Base-by-base conservation (phyloP, 2,329 filamentous ascomycete species). In the Fusarium luffae region DNA sequence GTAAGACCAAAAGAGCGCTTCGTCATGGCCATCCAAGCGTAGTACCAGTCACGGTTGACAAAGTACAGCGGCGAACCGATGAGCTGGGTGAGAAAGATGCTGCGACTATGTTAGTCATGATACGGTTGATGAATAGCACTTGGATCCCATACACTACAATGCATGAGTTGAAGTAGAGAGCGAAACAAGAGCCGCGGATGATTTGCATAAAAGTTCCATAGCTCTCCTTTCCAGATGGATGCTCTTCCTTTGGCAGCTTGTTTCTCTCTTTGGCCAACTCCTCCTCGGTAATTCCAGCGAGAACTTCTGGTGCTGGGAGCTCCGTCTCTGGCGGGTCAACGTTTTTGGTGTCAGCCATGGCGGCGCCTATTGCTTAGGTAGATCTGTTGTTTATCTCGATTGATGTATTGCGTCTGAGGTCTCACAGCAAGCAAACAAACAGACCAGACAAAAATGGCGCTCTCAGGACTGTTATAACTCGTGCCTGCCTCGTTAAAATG, bases 21-120 rank as follows among this genome's bases (percentile, higher is more conserved):
- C 13, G 93, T 96, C 78, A 93, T 87, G 42, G 93, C 89, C 88
- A 97, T 97, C 81, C 93, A 97, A 67, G 90, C 87, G 79, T 97
- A 92, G 82, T 93, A 97, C 76, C 92, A 87, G 47, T 93, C 90
- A 61, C 88, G 88, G 77, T 93, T 91, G 75, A 93, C 82, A 66
- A 90, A 86, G 77, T 96, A 96, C 49, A 97, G 80, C 4, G 93
- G 93, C 1, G 88, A 81, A 34, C 93, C 93, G 61, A 97, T 82
- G 67, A 94, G 85, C 76, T 97, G 93, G 9, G 93, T 93, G 19
- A 88, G 78, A 72, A 88, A 87, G 74, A 92, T 89, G 18, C 89
- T 91, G 51, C 48, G 10, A 40, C 16, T 37, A 34, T 50, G 55
- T 75, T 28, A 74, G 70, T 43, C 40, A 27, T 40, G 27, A 30